These are phyloP conservation scores for Daldinia concentrica DNA, from an alignment of 495 filamentous ascomycete genomes.

Conservation along the genomic window DNA sequence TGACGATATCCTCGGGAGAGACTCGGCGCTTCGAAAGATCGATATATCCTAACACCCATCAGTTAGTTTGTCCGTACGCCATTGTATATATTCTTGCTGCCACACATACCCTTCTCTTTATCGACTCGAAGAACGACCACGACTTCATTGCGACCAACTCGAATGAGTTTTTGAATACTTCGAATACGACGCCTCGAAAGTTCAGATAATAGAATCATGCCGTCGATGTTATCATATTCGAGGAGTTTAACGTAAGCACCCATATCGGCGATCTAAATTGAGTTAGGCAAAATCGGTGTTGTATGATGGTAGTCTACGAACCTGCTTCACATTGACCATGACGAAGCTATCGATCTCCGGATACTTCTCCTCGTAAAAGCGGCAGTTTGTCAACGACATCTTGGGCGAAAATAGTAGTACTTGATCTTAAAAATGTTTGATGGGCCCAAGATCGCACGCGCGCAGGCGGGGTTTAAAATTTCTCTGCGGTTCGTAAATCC, in stretches of 20 bases:
- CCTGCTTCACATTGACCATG: conserved; percentile 98
- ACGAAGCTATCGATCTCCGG: conserved; percentile 99
- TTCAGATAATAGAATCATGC: conserved; percentile 98
- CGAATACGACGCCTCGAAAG: conserved; percentile 95
- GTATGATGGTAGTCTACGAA: conserved; percentile 50
- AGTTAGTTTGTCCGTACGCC: conserved; percentile 15
- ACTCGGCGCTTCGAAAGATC: conserved; percentile 98
- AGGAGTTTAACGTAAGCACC: conserved; percentile 98
- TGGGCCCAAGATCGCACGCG: conserved; percentile 38
- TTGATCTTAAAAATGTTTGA: conserved; percentile 5
- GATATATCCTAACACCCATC: conserved; percentile 76
- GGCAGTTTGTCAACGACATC: conserved; percentile 98
- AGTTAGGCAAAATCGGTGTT: conserved; percentile 30
- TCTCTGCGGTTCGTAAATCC: conserved; percentile 14
- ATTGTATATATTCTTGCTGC: conserved; percentile 14
- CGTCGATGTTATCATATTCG: conserved; percentile 99
- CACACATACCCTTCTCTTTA: conserved; percentile 88
- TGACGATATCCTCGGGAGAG: conserved; percentile 94
- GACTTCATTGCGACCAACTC: conserved; percentile 96
- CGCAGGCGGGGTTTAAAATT: conserved; percentile 30
- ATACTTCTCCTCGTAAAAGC: conserved; percentile 98
- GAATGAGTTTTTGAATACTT: conserved; percentile 98
- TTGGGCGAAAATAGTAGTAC: conserved; percentile 43
- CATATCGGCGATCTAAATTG: conserved; percentile 93
- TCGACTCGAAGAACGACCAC: conserved; percentile 98